These are phyloP conservation scores for Raphanus raphanistrum DNA, from an alignment of 345 rosid genomes.

Conservation along the genomic window DNA sequence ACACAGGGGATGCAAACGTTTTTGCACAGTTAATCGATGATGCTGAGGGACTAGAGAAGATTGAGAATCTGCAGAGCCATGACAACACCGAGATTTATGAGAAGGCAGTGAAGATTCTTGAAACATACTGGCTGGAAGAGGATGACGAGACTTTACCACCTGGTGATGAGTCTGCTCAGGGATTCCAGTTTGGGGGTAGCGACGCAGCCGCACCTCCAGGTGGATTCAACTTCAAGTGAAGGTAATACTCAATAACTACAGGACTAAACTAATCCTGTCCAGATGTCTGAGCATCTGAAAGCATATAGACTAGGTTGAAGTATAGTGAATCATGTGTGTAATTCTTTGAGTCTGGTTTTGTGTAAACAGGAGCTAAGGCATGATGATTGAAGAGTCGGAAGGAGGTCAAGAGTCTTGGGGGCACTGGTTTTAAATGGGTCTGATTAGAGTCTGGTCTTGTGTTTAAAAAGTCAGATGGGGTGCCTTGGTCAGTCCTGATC, in stretches of 20 bases:
- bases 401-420: slow-evolving; percentile 22
- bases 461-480: slow-evolving; percentile 33
- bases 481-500: slow-evolving; percentile 21
- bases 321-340: slow-evolving; percentile 8
- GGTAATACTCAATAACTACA: slow-evolving; percentile 22
- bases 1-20: slow-evolving; percentile 55
- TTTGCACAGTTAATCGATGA: slow-evolving; percentile 77
- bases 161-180: slow-evolving; percentile 59
- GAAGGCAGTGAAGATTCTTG: slow-evolving; percentile 83
- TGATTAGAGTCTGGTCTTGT: slow-evolving; percentile 36
- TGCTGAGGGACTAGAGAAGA: slow-evolving; percentile 77
- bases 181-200: slow-evolving; percentile 64
- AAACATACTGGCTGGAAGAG: slow-evolving; percentile 80
- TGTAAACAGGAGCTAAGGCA: slow-evolving; percentile 25
- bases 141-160: slow-evolving; percentile 70
- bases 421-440: slow-evolving; percentile 24
- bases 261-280: not conserved
- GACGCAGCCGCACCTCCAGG: slow-evolving; percentile 66
- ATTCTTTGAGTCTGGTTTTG: slow-evolving; percentile 32
- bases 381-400: slow-evolving; percentile 27
- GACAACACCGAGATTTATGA: slow-evolving; percentile 84
- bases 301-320: slow-evolving; percentile 11
- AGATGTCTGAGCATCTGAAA: not conserved
- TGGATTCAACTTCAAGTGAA: slow-evolving; percentile 81
- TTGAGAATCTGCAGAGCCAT: slow-evolving; percentile 81